phyloP scores from a whole-genome alignment of 495 filamentous ascomycete genomes.

The Daldinia decipiens region DNA sequence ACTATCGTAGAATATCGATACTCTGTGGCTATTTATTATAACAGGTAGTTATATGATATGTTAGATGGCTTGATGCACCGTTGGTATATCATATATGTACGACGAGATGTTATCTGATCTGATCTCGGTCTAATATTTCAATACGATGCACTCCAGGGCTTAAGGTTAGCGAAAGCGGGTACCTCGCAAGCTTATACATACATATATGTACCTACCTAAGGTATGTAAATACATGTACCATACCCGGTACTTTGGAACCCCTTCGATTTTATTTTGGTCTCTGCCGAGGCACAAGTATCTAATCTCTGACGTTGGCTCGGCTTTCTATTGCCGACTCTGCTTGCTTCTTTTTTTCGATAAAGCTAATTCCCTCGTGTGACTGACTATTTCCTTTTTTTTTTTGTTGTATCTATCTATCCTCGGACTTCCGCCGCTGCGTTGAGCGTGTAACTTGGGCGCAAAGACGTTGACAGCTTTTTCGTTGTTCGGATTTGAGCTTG shows the following conservation, averaged over 20 bases:
- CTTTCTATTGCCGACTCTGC: conserved; percentile 35
- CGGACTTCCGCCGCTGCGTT: conserved; percentile 9
- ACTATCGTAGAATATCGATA: too few relatives aligned
- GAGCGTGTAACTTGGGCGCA: conserved; percentile 2
- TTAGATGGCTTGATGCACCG: too few relatives aligned
- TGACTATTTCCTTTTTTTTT: conserved; percentile 2
- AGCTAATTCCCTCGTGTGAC: conserved; percentile 13
- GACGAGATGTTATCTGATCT: not conserved
- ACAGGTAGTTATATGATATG: too few relatives aligned
- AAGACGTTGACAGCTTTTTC: not conserved
- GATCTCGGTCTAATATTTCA: not conserved
- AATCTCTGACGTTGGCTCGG: conserved; percentile 39
- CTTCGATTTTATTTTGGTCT: not conserved
- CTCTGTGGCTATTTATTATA: too few relatives aligned
- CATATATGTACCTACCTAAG: too few relatives aligned
- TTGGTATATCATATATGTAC: not conserved
- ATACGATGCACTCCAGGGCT: not conserved
- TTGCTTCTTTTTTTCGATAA: conserved; percentile 9
- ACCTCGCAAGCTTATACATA: too few relatives aligned
- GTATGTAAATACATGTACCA: not conserved
- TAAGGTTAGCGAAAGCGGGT: conserved; percentile 5
- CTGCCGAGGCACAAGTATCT: conserved; percentile 31
- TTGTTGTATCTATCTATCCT: not conserved
- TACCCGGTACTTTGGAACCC: conserved; percentile 19
- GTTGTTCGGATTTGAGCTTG: too few relatives aligned